A percentile compares a stretch with the other conserved stretches of the same genome.
These are phyloP conservation scores for Stemphylium lycopersici DNA, from an alignment of 2,329 filamentous ascomycete species.

Conservation along the genomic window DNA sequence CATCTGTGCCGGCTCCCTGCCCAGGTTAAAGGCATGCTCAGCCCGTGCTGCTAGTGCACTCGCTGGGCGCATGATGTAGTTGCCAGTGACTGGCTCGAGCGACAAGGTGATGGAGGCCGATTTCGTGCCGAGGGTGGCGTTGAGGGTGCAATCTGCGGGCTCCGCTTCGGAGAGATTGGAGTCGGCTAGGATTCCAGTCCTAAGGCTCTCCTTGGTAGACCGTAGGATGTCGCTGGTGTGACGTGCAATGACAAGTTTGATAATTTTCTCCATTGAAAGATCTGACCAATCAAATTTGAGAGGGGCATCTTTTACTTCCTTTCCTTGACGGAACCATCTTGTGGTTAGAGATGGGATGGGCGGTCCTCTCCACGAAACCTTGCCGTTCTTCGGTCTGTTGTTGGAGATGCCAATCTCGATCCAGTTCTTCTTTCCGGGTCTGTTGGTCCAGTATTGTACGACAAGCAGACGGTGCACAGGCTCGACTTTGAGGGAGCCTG, in stretches of 20 bases:
- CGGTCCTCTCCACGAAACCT: slow-evolving; percentile 43
- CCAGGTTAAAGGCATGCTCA: slow-evolving; percentile 70
- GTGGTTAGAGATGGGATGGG: slow-evolving; percentile 57
- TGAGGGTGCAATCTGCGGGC: slow-evolving; percentile 70
- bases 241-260: slow-evolving; percentile 75
- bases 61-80: slow-evolving; percentile 70
- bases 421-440: slow-evolving; percentile 81
- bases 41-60: slow-evolving; percentile 51
- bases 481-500: slow-evolving; percentile 77
- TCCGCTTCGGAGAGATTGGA: slow-evolving; percentile 65
- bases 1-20: slow-evolving; percentile 64
- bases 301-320: slow-evolving; percentile 72
- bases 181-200: slow-evolving; percentile 63
- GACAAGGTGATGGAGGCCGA: slow-evolving; percentile 64
- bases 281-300: slow-evolving; percentile 69
- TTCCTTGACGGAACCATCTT: slow-evolving; percentile 85
- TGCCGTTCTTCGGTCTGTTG: slow-evolving; percentile 54
- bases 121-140: slow-evolving; percentile 71
- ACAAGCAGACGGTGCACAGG: slow-evolving; percentile 80
- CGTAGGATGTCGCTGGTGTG: slow-evolving; percentile 76
- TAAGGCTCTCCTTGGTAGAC: slow-evolving; percentile 63
- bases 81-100: slow-evolving; percentile 80
- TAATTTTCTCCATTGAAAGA: slow-evolving; percentile 74
- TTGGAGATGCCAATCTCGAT: slow-evolving; percentile 83
- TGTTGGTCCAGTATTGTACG: slow-evolving; percentile 87